Evolutionary conservation across 148 eudicot species (phyloP).

Genomic region (Vaccinium vitisidaea): DNA sequence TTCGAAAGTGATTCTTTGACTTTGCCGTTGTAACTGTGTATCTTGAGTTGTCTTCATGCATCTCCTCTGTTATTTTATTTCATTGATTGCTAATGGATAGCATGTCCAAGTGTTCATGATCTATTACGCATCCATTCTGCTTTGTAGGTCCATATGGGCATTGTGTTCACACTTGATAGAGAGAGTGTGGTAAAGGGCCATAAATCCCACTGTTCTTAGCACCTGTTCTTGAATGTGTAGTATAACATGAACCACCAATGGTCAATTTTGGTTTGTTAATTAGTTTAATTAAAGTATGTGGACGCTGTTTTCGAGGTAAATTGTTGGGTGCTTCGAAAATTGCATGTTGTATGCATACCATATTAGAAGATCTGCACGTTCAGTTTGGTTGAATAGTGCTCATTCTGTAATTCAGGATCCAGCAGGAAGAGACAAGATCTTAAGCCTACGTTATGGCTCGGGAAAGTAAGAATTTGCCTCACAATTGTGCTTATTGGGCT

Average conservation of each 20-base stretch:
- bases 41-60: neutral
- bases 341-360: neutral
- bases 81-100: neutral
- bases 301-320: neutral
- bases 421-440: constrained; percentile 18
- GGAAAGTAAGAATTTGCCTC: constrained; percentile 29
- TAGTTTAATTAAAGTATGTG: neutral
- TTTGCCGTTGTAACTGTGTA: neutral
- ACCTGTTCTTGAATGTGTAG: neutral
- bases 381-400: constrained; percentile 3
- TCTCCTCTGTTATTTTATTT: neutral
- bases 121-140: neutral
- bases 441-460: constrained; percentile 6
- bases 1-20: neutral
- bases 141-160: neutral
- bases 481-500: neutral
- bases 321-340: neutral
- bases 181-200: neutral
- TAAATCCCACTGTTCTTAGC: neutral
- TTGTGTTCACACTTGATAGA: neutral
- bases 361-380: neutral
- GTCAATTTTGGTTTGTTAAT: neutral
- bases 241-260: neutral
- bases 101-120: neutral
- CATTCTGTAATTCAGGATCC: constrained; percentile 29